Percentiles rank a stretch among this genome's conserved stretches.
Evolutionary conservation across 2,329 filamentous ascomycete species (phyloP).

Genomic region (Leptographium wingfieldii): DNA sequence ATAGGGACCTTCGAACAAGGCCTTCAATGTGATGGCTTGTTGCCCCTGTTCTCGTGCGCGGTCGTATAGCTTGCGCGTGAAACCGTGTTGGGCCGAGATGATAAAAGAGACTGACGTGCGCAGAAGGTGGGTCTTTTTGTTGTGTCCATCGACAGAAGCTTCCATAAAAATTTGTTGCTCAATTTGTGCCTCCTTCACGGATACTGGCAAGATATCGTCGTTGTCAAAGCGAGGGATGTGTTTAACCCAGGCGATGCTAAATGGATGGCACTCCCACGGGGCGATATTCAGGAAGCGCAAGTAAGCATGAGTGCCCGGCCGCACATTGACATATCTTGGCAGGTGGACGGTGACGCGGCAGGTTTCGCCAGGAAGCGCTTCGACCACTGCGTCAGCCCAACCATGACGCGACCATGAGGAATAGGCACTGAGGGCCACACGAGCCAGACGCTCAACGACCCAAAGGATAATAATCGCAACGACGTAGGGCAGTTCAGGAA

Average conservation of each 20-base stretch:
- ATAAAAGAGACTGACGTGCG: slow-evolving; percentile 61
- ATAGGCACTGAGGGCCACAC: slow-evolving; percentile 51
- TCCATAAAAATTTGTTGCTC: slow-evolving; percentile 10
- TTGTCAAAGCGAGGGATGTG: slow-evolving; percentile 28
- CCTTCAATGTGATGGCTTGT: slow-evolving; percentile 48
- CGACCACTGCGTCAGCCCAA: slow-evolving; percentile 52
- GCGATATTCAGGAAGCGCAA: slow-evolving; percentile 55
- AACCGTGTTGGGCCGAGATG: slow-evolving; percentile 75
- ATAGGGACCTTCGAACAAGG: slow-evolving; percentile 83
- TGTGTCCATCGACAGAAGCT: not conserved
- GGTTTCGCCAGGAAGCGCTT: slow-evolving; percentile 57
- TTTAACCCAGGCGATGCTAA: slow-evolving; percentile 65
- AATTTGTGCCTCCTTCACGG: slow-evolving; percentile 22
- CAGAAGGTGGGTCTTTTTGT: slow-evolving; percentile 22
- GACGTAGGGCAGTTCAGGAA: slow-evolving; percentile 64
- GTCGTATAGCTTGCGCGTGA: slow-evolving; percentile 72
- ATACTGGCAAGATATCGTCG: slow-evolving; percentile 18
- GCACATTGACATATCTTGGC: slow-evolving; percentile 51
- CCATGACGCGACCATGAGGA: slow-evolving; percentile 49
- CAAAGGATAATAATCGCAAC: slow-evolving; percentile 65
- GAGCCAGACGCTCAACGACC: slow-evolving; percentile 49
- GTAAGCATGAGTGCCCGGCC: slow-evolving; percentile 63
- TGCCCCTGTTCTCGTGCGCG: slow-evolving; percentile 44
- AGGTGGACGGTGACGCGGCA: slow-evolving; percentile 58
- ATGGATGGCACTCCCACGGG: slow-evolving; percentile 64